Conservation (phyloP, 345 rosid genomes). For the Erysimum cheiranthoides region DNA sequence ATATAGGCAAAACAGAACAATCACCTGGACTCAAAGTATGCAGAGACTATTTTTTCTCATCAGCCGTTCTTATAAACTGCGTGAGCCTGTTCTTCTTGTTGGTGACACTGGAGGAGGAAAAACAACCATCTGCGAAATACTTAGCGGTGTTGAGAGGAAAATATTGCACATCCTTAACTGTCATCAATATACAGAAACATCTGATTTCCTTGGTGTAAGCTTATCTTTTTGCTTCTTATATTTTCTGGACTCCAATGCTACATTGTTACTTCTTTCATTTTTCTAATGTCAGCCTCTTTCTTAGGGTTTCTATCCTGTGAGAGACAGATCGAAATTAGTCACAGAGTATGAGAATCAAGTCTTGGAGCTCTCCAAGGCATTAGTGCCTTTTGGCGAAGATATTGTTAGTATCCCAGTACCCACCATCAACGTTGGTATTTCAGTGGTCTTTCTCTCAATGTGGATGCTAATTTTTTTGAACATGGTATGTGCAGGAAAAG, state of each 20-base stretch:
- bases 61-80: slow-evolving; percentile 73
- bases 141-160: slow-evolving; percentile 52
- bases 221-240: slow-evolving; percentile 31
- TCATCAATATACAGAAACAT: slow-evolving; percentile 93
- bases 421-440: not conserved
- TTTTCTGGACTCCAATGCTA: slow-evolving; percentile 8
- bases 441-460: slow-evolving; percentile 6
- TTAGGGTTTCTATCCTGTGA: slow-evolving; percentile 90
- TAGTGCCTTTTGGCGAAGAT: slow-evolving; percentile 42
- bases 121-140: slow-evolving; percentile 89
- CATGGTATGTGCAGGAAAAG: slow-evolving; percentile 54
- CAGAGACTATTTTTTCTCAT: slow-evolving; percentile 83
- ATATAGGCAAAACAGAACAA: slow-evolving; percentile 47
- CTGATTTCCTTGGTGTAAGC: slow-evolving; percentile 95
- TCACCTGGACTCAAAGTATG: slow-evolving; percentile 85
- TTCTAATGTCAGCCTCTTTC: slow-evolving; percentile 38
- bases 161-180: slow-evolving; percentile 88
- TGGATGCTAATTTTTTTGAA: slow-evolving; percentile 18
- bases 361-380: slow-evolving; percentile 62
- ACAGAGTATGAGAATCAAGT: slow-evolving; percentile 59
- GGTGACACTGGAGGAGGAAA: slow-evolving; percentile 99
- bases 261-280: slow-evolving; percentile 6
- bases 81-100: slow-evolving; percentile 96
- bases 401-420: slow-evolving; percentile 51
- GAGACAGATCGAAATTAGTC: slow-evolving; percentile 79